Base-by-base conservation (phyloP, 495 filamentous ascomycete species). In the Lindgomyces ingoldianus region DNA sequence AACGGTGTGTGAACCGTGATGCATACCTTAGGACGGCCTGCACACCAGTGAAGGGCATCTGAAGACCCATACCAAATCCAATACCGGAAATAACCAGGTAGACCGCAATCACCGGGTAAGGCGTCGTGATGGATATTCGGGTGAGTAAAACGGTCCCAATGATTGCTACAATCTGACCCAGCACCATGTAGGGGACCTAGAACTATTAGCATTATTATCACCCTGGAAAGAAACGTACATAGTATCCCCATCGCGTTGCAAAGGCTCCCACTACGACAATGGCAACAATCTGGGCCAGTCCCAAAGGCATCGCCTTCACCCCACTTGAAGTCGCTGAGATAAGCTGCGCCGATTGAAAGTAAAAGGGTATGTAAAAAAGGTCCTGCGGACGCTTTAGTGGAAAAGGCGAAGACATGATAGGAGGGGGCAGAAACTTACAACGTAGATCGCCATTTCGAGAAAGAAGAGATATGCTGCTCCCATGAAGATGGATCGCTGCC, bases 301-400 rank as follows among this genome's bases (percentile, higher is more conserved):
- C 22, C 10, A 61, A 22, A 12, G 58, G 26, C 14, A 61, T 61
- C 18, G 21, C 39, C 12, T 24, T 4, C 10, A 61, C 58, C 4
- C 58, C 58, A 10, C 16, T 29, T 12, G 19, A 2, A 4, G 36
- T 63, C 14, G 60, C 44, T 45, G 58, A 51, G 14, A 64, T 41
- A 9, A 69, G 27, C 26, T 61, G 56, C 1, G 66, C 64, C 14
- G 67, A 64, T 58, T 75, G 73, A 60, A 75, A 75, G 51, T 73
- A 75, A 54, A 75, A 65, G 0, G 73, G 73, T 0, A 75, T 46
- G 46, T 73, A 75, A 45, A 60, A 74, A 0, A 21, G 19, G 10
- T 4, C 22, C 55, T 59, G 53, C 12, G n/a, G 16, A 22, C 22
- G 27, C 22, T 52, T 39, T 19, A 26, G n/a, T 25, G 16, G 19